Evolutionary conservation across 73 alveolate genomes (phyloP), one percentile per base, ranked within the genome.

Genomic region (Paramecium primaurelia): DNA sequence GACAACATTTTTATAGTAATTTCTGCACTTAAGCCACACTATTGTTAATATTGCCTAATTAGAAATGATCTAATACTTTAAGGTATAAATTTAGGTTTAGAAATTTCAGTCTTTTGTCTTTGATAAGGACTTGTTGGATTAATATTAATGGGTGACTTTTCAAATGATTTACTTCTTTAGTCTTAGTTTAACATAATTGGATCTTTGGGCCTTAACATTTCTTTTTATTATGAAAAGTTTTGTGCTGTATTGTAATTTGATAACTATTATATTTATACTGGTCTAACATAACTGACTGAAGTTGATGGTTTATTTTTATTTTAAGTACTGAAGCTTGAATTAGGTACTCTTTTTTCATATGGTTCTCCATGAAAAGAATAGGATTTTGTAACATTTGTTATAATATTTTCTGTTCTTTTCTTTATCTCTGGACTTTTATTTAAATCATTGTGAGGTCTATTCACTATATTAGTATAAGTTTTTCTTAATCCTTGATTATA

Each of bases 101-200:
- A 4, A 25, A 26, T 77, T 26, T 42, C 71, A n/a, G 91, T 80
- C 58, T 80, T 80, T 36, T 80, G 25, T 25, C 91, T 80, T 47
- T 49, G 18, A 80, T 32, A 80, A 18, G 91, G 91, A 49, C 77
- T 42, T 42, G 91, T 80, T 10, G 91, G 91, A 45, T 28, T 42
- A 26, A 80, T 49, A 8, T 8, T 28, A 2, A 80, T 45, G 5
- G 91, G 91, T 8, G 91, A 80, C 30, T 80, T 80, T 14, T 80
- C 91, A 44, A 80, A 80, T 18, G 91, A 80, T 47, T 80, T 80
- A 49, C 91, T 80, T 49, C 91, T 40, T 18, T 38, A 16, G 4
- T 77, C 91, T 45, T 80, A 80, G 32, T 6, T 73, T 10, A 26
- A 3, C 58, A 45, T 42, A 75, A 75, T 42, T 37, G 58, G 88